A percentile compares a stretch with the other conserved stretches of the same genome.
phyloP scores from a whole-genome alignment of 2,329 filamentous ascomycete genomes.

The Botryotinia convoluta region DNA sequence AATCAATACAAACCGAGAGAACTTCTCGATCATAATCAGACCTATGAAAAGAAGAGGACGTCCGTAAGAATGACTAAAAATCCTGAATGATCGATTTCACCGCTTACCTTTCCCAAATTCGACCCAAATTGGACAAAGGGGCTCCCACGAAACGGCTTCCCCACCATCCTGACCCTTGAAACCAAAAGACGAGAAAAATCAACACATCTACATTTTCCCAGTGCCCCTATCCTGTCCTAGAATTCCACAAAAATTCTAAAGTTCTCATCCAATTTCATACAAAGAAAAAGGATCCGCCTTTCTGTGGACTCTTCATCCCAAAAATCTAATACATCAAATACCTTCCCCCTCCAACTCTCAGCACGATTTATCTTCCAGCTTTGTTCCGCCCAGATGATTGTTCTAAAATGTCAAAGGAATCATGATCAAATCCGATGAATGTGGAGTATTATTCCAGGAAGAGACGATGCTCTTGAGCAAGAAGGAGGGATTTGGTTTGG shows the following conservation, averaged over 20 bases:
- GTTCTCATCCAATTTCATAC: no score
- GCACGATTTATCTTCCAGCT: neutral
- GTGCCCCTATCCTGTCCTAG: neutral
- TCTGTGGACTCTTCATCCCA: neutral
- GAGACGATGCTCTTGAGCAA: neutral
- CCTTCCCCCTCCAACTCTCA: neutral
- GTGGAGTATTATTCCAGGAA: neutral
- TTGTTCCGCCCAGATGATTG: neutral
- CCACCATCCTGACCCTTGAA: neutral
- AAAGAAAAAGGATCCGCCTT: neutral
- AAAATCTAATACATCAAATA: neutral
- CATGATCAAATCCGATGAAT: neutral
- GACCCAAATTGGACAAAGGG: neutral
- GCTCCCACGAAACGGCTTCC: neutral
- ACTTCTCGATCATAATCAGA: neutral
- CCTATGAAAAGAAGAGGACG: accelerated
- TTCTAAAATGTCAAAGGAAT: neutral
- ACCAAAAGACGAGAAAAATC: neutral
- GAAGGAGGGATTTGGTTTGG: neutral
- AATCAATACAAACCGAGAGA: neutral
- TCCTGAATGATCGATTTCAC: neutral
- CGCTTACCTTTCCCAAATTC: neutral
- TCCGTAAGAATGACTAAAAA: no score
- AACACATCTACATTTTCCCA: neutral
- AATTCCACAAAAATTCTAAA: neutral